Evolutionary conservation across 2,329 filamentous ascomycete genomes (phyloP).

Genomic region (Didymella pinodella): DNA sequence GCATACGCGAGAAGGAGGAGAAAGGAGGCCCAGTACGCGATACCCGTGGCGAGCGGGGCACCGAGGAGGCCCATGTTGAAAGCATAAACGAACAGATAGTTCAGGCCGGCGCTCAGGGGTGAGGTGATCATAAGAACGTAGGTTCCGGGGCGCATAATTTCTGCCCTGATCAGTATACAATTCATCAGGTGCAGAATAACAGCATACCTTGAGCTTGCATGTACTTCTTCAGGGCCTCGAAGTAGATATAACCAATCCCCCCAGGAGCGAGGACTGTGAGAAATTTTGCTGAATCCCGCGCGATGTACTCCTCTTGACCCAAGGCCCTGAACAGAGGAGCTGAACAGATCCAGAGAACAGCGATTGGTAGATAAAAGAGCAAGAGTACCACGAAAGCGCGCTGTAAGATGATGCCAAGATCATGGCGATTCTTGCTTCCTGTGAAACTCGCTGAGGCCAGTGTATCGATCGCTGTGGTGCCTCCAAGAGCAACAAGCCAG

Average conservation of each 20-base stretch:
- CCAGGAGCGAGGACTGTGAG: conserved; percentile 78
- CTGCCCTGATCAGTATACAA: conserved; percentile 45
- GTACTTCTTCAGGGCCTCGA: conserved; percentile 75
- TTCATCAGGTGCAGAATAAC: not conserved
- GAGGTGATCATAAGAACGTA: conserved; percentile 69
- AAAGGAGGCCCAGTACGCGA: conserved; percentile 88
- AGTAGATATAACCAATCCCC: conserved; percentile 86
- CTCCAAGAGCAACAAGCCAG: conserved; percentile 85
- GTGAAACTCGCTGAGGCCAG: conserved; percentile 85
- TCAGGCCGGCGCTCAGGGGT: conserved; percentile 65
- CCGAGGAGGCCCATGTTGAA: conserved; percentile 76
- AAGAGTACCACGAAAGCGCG: conserved; percentile 76
- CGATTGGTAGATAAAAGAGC: conserved; percentile 75
- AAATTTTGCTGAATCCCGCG: conserved; percentile 75
- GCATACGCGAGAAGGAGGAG: conserved; percentile 77
- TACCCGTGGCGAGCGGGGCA: conserved; percentile 80
- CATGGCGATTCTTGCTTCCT: conserved; percentile 77
- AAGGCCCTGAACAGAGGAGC: conserved; percentile 76
- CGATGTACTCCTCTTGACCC: conserved; percentile 81
- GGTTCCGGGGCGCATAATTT: conserved; percentile 70
- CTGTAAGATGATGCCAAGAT: conserved; percentile 80
- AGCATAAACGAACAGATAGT: conserved; percentile 75
- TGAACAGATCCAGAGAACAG: conserved; percentile 76
- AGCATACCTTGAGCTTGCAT: conserved; percentile 63
- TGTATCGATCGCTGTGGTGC: conserved; percentile 86